Conservation (phyloP, 1,284 basidiomycete genomes). For the Exobasidium rhododendri region DNA sequence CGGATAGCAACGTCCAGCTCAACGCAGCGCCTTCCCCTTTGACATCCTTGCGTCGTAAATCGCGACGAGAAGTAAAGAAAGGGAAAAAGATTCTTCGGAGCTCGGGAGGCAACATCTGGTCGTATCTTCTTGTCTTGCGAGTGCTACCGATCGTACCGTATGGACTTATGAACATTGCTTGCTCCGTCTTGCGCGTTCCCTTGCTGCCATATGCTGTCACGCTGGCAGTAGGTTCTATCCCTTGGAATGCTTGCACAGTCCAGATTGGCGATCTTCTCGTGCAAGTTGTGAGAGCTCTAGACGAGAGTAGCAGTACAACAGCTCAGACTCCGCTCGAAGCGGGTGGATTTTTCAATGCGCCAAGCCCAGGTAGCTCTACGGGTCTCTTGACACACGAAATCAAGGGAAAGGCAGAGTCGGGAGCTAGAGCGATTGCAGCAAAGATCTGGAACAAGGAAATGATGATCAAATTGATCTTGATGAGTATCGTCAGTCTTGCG, state of each 20-base stretch:
- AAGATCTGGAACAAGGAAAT: constrained; percentile 46
- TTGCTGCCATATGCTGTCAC: constrained; percentile 47
- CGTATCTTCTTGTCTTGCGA: constrained; percentile 47
- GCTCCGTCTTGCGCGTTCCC: constrained; percentile 48
- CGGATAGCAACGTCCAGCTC: background rate
- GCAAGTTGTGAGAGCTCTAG: constrained; percentile 41
- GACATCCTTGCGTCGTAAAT: background rate
- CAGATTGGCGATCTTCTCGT: constrained; percentile 50
- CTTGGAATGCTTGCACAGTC: constrained; percentile 53
- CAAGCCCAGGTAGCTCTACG: background rate
- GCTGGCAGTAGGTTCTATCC: constrained; percentile 44
- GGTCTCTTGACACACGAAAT: background rate
- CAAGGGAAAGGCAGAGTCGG: constrained; percentile 31
- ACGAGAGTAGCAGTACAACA: background rate
- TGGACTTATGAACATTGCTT: constrained; percentile 53
- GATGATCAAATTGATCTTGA: constrained; percentile 38
- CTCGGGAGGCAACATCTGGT: constrained; percentile 33
- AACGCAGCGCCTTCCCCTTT: background rate
- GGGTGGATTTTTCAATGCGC: constrained; percentile 13
- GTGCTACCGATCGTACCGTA: constrained; percentile 53
- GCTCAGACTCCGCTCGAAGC: constrained; percentile 3
- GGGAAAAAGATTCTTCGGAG: background rate
- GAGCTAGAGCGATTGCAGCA: constrained; percentile 34
- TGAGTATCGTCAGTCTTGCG: constrained; percentile 37
- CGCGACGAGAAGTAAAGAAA: background rate